These are phyloP conservation scores for Dothideomycetidae sp. DNA, from an alignment of 2,329 filamentous ascomycete genomes.

Conservation along the genomic window DNA sequence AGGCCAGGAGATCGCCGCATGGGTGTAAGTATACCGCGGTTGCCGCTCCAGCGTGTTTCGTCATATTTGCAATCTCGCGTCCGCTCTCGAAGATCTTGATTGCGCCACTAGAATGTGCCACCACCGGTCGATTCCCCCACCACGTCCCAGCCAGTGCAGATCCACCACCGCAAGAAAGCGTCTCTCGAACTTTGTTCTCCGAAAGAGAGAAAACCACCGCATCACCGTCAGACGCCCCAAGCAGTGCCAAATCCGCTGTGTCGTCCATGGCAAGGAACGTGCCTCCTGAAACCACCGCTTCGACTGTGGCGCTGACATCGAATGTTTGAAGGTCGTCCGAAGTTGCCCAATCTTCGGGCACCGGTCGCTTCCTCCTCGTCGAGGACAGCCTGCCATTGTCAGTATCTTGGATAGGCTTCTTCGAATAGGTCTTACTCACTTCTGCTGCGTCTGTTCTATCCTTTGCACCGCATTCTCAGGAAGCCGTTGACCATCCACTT, in stretches of 20 bases:
- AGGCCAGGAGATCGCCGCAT: conserved; percentile 67
- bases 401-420: conserved; percentile 11
- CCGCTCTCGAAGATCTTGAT: conserved; percentile 69
- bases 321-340: conserved; percentile 53
- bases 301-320: conserved; percentile 38
- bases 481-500: conserved; percentile 68
- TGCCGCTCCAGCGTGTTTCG: conserved; percentile 69
- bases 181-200: conserved; percentile 58
- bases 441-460: conserved; percentile 67
- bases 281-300: conserved; percentile 46
- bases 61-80: conserved; percentile 52
- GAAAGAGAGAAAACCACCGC: conserved; percentile 67
- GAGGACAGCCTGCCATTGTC: conserved; percentile 54
- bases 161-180: conserved; percentile 47
- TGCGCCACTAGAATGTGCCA: conserved; percentile 60
- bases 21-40: conserved; percentile 71
- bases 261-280: conserved; percentile 44
- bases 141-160: conserved; percentile 54
- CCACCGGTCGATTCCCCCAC: conserved; percentile 53
- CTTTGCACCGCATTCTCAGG: conserved; percentile 56
- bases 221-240: conserved; percentile 61
- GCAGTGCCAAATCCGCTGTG: conserved; percentile 51
- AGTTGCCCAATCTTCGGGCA: conserved; percentile 75
- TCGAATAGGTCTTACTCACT: conserved; percentile 41
- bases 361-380: conserved; percentile 73